These are phyloP conservation scores for Pseudogymnoascus sp. DNA, from an alignment of 2,329 filamentous ascomycete species.

Conservation along the genomic window DNA sequence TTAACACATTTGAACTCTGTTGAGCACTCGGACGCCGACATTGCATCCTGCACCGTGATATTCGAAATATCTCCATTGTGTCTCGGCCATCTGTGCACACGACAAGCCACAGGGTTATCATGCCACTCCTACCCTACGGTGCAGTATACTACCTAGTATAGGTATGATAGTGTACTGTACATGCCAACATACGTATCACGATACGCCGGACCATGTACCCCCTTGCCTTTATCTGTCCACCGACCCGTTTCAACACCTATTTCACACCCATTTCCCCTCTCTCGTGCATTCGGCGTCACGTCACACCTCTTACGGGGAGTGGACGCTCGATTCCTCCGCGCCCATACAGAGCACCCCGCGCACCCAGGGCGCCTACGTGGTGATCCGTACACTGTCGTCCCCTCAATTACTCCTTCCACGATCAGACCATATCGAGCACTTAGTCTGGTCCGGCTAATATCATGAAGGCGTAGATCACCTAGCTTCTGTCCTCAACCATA, in stretches of 20 bases:
- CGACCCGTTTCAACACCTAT: background rate
- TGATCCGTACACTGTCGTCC: background rate
- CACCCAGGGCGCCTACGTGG: background rate
- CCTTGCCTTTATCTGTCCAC: background rate
- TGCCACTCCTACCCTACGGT: background rate
- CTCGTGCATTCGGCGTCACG: slow-evolving; percentile 2
- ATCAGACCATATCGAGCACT: background rate
- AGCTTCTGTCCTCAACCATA: background rate
- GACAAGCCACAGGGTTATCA: slow-evolving; percentile 5
- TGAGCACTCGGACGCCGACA: background rate
- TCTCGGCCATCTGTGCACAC: background rate
- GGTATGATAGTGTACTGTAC: background rate
- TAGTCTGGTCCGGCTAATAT: background rate
- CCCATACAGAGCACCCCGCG: background rate
- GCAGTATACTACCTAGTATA: background rate
- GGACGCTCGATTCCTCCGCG: background rate
- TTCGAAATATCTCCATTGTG: background rate
- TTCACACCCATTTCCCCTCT: background rate
- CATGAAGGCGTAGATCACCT: background rate
- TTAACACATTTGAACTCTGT: background rate
- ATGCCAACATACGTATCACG: background rate
- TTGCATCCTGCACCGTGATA: background rate
- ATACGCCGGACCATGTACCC: background rate
- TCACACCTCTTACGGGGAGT: background rate
- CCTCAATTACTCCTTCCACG: background rate